These are phyloP conservation scores for Fusarium sp. DNA, from an alignment of 2,329 filamentous ascomycete species.

Conservation along the genomic window DNA sequence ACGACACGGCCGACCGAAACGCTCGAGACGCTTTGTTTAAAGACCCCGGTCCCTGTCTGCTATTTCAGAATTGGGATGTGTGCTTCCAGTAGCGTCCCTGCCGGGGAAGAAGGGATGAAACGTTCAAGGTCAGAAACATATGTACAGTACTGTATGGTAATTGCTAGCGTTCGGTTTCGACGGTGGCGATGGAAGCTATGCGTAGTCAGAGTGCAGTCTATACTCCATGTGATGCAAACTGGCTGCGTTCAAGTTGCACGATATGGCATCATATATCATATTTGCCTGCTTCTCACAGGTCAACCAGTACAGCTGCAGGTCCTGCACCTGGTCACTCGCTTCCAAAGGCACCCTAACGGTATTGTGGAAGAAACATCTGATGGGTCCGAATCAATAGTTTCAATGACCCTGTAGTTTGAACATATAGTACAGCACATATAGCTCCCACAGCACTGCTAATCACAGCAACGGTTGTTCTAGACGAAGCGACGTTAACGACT, in stretches of 20 bases:
- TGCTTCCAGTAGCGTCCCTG: conserved; percentile 9
- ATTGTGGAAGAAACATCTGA: conserved; percentile 15
- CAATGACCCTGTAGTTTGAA: conserved; percentile 21
- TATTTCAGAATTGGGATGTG: not conserved
- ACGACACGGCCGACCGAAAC: conserved; percentile 30
- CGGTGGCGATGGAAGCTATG: conserved; percentile 5
- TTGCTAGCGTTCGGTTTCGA: conserved; percentile 20
- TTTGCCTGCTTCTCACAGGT: not conserved
- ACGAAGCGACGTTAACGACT: conserved; percentile 26
- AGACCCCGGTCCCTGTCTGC: conserved; percentile 35
- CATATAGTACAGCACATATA: conserved; percentile 43
- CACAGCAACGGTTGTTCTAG: not conserved
- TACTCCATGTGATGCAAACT: conserved; percentile 3
- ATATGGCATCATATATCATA: conserved; percentile 14
- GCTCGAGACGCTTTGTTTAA: conserved; percentile 28
- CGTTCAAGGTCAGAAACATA: conserved; percentile 33
- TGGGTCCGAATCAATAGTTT: conserved; percentile 38
- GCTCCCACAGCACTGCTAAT: conserved; percentile 13
- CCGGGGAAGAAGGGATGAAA: conserved; percentile 44
- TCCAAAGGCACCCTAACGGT: not conserved
- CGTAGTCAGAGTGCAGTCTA: not conserved
- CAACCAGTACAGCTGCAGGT: not conserved
- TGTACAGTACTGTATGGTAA: not conserved
- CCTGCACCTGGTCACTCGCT: conserved; percentile 2
- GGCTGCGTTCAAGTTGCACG: conserved; percentile 11